Evolutionary conservation across 192 early-diverging fungal species (phyloP), one percentile per base, ranked within the genome.

Genomic region (Backusella morwellensis): DNA sequence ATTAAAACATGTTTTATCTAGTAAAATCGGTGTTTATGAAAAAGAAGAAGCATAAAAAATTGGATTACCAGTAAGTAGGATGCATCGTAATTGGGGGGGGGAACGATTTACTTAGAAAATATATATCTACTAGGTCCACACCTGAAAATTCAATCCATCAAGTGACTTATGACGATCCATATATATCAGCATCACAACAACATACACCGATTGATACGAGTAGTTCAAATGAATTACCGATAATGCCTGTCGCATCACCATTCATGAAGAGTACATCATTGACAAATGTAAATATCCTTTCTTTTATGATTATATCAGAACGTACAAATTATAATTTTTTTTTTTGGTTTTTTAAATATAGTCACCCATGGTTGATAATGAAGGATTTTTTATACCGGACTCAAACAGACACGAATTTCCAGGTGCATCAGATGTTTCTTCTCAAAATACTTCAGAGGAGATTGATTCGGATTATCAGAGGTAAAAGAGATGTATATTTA

Each of bases 21-120:
- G 68, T 69, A 23, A 69, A 69, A 69, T 40, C 68, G 15, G 68
- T 69, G n/a, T 69, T 69, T 69, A 69, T 69, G 68, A 69, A 69
- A 69, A 69, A 69, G 68, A 69, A 69, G n/a, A 69, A 69, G 35
- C 68, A 69, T n/a, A 19, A 35, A 35, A 68, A n/a, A 35, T 68
- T 68, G 29, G 68, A 69, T n/a, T 9, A 69, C 11, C 35, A 69
- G 19, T 23, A 38, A 21, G 35, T 14, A 38, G 3, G 35, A 21
- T 59, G 23, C 12, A 4, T 59, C 11, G 9, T n/a, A 23, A 59
- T 26, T 2, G 32, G 32, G 32, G n/a, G n/a, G n/a, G 29, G 32
- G 32, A 32, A 2, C 2, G 32, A 32, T 32, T 32, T 3, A 32
- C 32, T 32, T 2, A 32, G 32, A 32, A 32, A 0, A 9, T 11